Evolutionary conservation across 257 asterid species (phyloP).

Genomic region (Anisodus acutangulus): DNA sequence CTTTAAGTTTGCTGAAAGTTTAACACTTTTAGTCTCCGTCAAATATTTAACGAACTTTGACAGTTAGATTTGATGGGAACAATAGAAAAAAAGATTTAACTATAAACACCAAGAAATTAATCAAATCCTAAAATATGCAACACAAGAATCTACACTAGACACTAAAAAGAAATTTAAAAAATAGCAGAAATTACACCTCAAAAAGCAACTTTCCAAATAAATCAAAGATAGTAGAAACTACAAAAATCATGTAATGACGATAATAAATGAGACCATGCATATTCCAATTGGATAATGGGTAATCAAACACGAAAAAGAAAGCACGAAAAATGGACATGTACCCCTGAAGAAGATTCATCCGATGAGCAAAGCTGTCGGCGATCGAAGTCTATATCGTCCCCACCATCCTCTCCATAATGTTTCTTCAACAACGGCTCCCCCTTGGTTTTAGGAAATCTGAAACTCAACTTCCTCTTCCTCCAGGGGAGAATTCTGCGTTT

Average conservation of each 20-base stretch:
- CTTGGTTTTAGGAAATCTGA: conserved; percentile 66
- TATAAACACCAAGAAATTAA: no score
- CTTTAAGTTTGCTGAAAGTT: no score
- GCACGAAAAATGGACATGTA: conserved; percentile 34
- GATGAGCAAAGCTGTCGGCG: conserved; percentile 84
- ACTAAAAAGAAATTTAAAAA: no score
- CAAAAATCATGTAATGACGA: not conserved
- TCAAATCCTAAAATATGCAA: no score
- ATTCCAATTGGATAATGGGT: not conserved
- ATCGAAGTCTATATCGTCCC: conserved; percentile 89
- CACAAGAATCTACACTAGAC: no score
- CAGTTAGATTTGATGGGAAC: no score
- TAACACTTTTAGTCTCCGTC: no score
- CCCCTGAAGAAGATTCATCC: conserved; percentile 63
- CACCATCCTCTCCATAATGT: conserved; percentile 79
- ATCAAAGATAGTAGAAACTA: no score
- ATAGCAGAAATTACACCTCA: no score
- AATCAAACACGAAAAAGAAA: conserved; percentile 1
- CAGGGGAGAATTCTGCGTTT: conserved; percentile 71
- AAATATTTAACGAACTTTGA: no score
- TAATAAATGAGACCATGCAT: not conserved
- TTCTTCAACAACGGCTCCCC: conserved; percentile 80
- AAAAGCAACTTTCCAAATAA: no score
- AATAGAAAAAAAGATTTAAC: no score
- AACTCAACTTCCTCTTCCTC: conserved; percentile 75